Conservation (phyloP, 805 yeast genomes). For the Cyberlindnera saturnus region DNA sequence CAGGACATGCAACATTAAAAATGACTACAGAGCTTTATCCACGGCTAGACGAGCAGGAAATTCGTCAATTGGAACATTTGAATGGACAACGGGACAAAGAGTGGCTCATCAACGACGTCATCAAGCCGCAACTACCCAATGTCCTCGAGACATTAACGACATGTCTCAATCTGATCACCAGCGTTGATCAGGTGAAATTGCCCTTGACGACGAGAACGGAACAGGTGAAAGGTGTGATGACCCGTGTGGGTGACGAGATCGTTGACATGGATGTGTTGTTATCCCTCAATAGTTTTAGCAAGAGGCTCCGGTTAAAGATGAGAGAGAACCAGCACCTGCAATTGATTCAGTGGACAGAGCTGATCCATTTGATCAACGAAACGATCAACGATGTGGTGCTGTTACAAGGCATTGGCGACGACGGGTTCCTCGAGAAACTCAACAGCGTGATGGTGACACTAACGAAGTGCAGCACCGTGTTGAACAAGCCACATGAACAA, state of each 20-base stretch:
- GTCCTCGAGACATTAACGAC: conserved; percentile 36
- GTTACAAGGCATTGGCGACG: conserved; percentile 30
- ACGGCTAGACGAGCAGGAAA: conserved; percentile 18
- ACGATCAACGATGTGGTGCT: conserved; percentile 17
- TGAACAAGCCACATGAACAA: conserved; percentile 47
- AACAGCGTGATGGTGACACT: conserved; percentile 21
- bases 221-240: conserved; percentile 52
- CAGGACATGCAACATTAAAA: no score
- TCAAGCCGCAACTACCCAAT: conserved; percentile 42
- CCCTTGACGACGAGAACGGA: conserved; percentile 54
- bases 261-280: conserved; percentile 39
- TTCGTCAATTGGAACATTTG: conserved; percentile 2
- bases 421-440: conserved; percentile 8
- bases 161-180: conserved; percentile 35
- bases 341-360: conserved; percentile 36
- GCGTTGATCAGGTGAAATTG: conserved; percentile 40
- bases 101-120: conserved; percentile 44
- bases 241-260: conserved; percentile 48
- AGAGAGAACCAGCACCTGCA: conserved; percentile 28
- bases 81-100: conserved; percentile 26
- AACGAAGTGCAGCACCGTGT: conserved; percentile 27
- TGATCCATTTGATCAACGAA: conserved; percentile 27
- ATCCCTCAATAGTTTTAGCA: conserved; percentile 33
- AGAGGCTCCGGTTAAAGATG: conserved; percentile 33
- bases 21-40: conserved; percentile 32